phyloP scores from a whole-genome alignment of 495 filamentous ascomycete genomes.

The Hyphodiscus hymeniophilus region DNA sequence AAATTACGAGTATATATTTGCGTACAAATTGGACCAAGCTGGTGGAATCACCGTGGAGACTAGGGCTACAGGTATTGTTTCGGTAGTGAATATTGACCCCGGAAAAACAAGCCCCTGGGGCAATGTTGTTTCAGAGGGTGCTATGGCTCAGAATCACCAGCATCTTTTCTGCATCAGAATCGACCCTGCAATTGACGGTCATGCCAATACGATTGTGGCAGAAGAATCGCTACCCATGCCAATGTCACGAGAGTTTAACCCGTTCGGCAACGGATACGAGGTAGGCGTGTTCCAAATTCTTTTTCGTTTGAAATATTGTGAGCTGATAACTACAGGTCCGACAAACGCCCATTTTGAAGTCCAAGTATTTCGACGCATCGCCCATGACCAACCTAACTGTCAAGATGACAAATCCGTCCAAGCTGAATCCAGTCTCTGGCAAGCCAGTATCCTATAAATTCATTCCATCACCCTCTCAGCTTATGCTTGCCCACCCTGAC shows the following conservation, averaged over 20 bases:
- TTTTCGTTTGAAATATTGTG: too few relatives aligned
- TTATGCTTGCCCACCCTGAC: slow-evolving; percentile 61
- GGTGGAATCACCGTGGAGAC: slow-evolving; percentile 72
- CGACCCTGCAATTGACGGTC: slow-evolving; percentile 76
- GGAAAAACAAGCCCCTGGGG: slow-evolving; percentile 63
- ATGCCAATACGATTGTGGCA: slow-evolving; percentile 57
- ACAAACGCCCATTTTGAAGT: slow-evolving; percentile 49
- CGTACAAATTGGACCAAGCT: slow-evolving; percentile 77
- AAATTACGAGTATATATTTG: slow-evolving; percentile 80
- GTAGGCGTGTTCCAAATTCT: slow-evolving; percentile 14
- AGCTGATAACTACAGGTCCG: slow-evolving; percentile 27
- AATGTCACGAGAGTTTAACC: slow-evolving; percentile 62
- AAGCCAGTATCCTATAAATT: slow-evolving; percentile 77
- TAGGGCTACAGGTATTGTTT: slow-evolving; percentile 76
- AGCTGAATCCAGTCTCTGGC: slow-evolving; percentile 62
- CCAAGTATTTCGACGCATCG: slow-evolving; percentile 57
- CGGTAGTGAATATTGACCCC: slow-evolving; percentile 69
- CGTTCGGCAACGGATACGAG: slow-evolving; percentile 69
- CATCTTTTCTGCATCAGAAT: slow-evolving; percentile 85
- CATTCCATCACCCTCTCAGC: slow-evolving; percentile 62
- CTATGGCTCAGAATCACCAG: slow-evolving; percentile 76
- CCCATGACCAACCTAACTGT: slow-evolving; percentile 57
- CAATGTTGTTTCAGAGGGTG: slow-evolving; percentile 77
- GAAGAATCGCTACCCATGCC: slow-evolving; percentile 68
- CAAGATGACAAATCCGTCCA: slow-evolving; percentile 65